Percentiles rank a stretch among this genome's conserved stretches.
Evolutionary conservation across 2,329 filamentous ascomycete species (phyloP).

Genomic region (Fusarium verrucosum): DNA sequence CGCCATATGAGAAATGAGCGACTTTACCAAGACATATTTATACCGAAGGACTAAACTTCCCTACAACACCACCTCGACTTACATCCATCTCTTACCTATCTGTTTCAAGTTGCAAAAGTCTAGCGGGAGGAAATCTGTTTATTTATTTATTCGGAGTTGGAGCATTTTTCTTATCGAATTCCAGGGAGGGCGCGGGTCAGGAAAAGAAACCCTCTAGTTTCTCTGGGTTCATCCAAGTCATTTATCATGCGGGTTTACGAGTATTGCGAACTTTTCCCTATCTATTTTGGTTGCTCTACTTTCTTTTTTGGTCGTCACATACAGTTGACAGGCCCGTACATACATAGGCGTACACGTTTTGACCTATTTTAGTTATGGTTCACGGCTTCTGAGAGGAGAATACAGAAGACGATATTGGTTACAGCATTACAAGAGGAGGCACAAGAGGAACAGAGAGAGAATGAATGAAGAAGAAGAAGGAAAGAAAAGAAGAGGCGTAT

Average conservation of each 20-base stretch:
- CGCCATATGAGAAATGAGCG: slow-evolving; percentile 1
- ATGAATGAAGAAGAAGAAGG: background rate
- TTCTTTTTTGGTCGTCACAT: background rate
- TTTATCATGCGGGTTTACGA: slow-evolving; percentile 4
- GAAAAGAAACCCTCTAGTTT: slow-evolving; percentile 19
- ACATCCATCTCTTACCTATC: slow-evolving; percentile 10
- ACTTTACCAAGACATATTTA: background rate
- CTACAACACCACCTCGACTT: background rate
- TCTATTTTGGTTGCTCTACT: background rate
- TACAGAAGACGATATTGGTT: background rate
- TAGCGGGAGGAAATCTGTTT: slow-evolving; percentile 25
- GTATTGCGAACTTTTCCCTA: background rate
- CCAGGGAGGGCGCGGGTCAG: slow-evolving; percentile 2
- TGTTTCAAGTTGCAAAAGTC: slow-evolving; percentile 27
- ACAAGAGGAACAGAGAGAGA: background rate
- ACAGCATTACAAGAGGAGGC: slow-evolving; percentile 6
- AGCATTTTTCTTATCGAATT: slow-evolving; percentile 11
- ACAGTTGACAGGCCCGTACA: slow-evolving; percentile 9
- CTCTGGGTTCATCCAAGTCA: slow-evolving; percentile 8
- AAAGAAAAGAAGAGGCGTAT: slow-evolving; percentile 8
- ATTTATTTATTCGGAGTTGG: slow-evolving; percentile 25
- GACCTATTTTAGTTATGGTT: slow-evolving; percentile 4
- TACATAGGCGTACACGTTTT: slow-evolving; percentile 28
- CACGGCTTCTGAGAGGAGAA: background rate
- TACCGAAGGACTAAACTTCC: background rate